phyloP scores from a whole-genome alignment of 2,329 filamentous ascomycete species.

The Ceratocystis huliohia region DNA sequence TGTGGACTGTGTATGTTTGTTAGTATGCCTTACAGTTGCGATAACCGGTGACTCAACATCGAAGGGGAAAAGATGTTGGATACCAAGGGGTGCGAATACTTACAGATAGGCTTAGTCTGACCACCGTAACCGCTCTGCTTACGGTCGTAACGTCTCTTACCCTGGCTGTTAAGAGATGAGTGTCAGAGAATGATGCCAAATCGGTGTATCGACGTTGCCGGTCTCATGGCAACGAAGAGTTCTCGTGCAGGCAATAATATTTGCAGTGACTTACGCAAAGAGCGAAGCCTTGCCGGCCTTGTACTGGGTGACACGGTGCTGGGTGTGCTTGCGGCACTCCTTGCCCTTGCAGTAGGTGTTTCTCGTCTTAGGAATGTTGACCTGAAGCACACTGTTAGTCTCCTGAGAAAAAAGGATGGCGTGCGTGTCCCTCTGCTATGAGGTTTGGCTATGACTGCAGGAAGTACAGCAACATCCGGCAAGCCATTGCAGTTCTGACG shows the following conservation, averaged over 20 bases:
- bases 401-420: conserved; percentile 27
- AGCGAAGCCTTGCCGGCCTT: conserved; percentile 93
- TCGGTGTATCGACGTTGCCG: not conserved
- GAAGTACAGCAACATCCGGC: not conserved
- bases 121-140: conserved; percentile 99
- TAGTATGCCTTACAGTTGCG: not conserved
- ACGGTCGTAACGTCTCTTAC: conserved; percentile 98
- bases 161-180: conserved; percentile 42
- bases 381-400: conserved; percentile 39
- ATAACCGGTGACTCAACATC: not conserved
- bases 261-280: conserved; percentile 45
- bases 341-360: conserved; percentile 97
- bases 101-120: conserved; percentile 96
- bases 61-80: not conserved
- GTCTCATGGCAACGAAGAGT: not conserved
- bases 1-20: conserved; percentile 54
- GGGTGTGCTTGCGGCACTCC: conserved; percentile 82
- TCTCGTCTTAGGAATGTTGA: conserved; percentile 97
- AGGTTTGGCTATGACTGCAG: conserved; percentile 7
- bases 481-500: conserved; percentile 9
- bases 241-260: not conserved
- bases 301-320: conserved; percentile 93
- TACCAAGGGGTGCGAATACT: conserved; percentile 3
- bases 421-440: conserved; percentile 21
- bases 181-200: conserved; percentile 7